Evolutionary conservation across 805 yeast species (phyloP).

Genomic region (Metschnikowia colocasiae): DNA sequence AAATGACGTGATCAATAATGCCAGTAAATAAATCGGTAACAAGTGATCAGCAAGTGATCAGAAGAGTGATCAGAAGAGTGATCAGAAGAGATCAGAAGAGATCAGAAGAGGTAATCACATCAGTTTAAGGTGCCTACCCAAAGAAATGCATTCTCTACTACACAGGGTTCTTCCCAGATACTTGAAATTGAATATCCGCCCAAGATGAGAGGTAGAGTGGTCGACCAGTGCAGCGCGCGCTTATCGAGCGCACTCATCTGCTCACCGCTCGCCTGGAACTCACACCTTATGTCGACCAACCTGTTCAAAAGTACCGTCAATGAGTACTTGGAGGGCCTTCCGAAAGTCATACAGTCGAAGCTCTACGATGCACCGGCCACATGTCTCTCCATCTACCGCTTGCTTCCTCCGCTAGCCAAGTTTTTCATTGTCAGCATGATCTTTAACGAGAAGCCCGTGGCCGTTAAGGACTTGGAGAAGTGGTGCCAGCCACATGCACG

Average conservation of each 20-base stretch:
- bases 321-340: conserved; percentile 85
- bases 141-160: no score
- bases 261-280: not conserved
- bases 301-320: conserved; percentile 70
- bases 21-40: no score
- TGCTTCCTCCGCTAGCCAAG: conserved; percentile 86
- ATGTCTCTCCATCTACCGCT: conserved; percentile 85
- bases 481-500: conserved; percentile 68
- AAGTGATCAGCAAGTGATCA: no score
- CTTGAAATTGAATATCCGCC: no score
- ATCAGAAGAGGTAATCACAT: no score
- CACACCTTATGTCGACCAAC: conserved; percentile 4
- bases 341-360: conserved; percentile 78
- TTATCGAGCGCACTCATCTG: not conserved
- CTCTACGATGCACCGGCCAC: conserved; percentile 86
- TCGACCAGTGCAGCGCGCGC: not conserved
- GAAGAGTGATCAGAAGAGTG: no score
- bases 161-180: no score
- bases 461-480: conserved; percentile 61
- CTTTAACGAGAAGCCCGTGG: conserved; percentile 71
- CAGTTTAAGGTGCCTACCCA: no score
- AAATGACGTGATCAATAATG: no score
- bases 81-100: no score
- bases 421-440: conserved; percentile 84
- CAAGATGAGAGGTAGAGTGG: no score